phyloP scores from a whole-genome alignment of 1,139 yeast genomes.

The Yamadazyma atlantica region DNA sequence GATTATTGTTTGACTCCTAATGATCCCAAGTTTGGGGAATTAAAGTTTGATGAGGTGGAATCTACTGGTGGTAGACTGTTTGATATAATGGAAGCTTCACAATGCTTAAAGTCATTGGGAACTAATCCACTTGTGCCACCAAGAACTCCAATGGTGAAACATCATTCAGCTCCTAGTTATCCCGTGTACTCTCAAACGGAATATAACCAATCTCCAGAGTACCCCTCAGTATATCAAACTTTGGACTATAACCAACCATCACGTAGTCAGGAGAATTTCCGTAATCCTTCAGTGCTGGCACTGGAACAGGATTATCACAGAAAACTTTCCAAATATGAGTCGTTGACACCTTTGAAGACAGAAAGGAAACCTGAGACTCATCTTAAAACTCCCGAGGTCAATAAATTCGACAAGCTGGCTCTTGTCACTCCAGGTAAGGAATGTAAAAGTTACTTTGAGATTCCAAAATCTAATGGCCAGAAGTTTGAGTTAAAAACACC shows the following conservation, averaged over 20 bases:
- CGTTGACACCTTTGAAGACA: neutral
- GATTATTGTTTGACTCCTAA: constrained; percentile 64
- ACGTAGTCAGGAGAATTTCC: too few relatives aligned
- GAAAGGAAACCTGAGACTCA: too few relatives aligned
- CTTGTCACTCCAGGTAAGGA: neutral
- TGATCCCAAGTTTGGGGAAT: constrained; percentile 69
- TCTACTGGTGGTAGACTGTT: constrained; percentile 5
- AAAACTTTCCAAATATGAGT: neutral
- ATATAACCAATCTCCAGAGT: neutral
- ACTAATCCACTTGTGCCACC: neutral
- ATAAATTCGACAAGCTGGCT: neutral
- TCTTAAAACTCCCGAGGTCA: neutral
- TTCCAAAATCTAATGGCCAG: neutral
- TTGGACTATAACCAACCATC: too few relatives aligned
- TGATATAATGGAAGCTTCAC: constrained; percentile 42
- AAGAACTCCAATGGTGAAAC: neutral
- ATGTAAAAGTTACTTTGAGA: neutral
- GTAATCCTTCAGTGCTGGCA: too few relatives aligned
- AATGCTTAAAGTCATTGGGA: constrained; percentile 35
- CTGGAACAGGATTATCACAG: neutral
- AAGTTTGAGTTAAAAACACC: neutral
- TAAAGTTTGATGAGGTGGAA: constrained; percentile 36
- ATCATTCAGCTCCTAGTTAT: neutral
- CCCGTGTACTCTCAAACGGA: too few relatives aligned
- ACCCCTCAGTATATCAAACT: too few relatives aligned